phyloP scores from a whole-genome alignment of 2,329 filamentous ascomycete genomes.

The Fusarium hainanense region DNA sequence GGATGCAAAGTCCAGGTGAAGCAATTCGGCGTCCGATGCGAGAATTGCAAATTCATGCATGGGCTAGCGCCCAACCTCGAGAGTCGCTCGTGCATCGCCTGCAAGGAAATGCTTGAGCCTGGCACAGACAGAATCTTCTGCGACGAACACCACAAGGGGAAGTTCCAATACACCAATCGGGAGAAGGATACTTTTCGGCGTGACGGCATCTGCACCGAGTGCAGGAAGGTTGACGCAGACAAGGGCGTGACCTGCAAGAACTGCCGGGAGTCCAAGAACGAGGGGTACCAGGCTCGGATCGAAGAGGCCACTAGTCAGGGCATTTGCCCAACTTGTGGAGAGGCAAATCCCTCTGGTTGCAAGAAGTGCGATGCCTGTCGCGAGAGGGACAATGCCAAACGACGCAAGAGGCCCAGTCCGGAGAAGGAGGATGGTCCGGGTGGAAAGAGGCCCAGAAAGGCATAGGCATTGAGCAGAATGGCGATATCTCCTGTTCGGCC shows the following conservation, averaged over 20 bases:
- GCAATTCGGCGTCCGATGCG: not conserved
- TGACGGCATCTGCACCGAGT: not conserved
- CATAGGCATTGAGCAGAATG: not conserved
- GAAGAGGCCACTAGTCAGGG: not conserved
- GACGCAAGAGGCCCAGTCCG: not conserved
- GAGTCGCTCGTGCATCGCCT: not conserved
- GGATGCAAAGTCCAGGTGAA: accelerated
- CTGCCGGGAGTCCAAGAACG: not conserved
- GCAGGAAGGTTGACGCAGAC: not conserved
- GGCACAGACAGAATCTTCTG: not conserved
- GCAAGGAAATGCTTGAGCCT: not conserved
- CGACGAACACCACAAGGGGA: not conserved
- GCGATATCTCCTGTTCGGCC: not conserved
- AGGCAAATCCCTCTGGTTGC: not conserved
- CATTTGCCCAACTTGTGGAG: not conserved
- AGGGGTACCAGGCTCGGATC: accelerated
- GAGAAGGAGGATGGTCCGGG: too few species aligned
- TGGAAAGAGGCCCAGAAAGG: not conserved
- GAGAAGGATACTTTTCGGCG: not conserved
- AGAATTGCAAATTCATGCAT: accelerated
- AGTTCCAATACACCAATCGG: accelerated
- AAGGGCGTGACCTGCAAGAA: not conserved
- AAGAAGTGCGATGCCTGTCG: not conserved
- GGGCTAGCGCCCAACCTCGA: not conserved
- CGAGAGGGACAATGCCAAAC: not conserved